Base-by-base conservation (phyloP, 2,329 filamentous ascomycete genomes). In the Westerdykella sp. region DNA sequence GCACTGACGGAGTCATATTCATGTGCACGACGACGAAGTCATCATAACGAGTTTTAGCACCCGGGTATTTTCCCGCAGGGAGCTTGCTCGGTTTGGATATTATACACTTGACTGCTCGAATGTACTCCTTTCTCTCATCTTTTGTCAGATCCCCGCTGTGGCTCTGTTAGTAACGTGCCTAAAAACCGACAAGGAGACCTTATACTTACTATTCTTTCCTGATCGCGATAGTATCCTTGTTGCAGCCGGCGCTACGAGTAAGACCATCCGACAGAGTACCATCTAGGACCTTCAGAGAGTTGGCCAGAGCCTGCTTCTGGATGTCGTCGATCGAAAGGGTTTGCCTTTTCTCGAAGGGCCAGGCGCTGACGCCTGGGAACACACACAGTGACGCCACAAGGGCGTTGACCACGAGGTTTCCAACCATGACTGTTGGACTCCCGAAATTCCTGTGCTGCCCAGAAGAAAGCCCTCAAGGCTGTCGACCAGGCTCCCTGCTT, bases 151-250 rank as follows among this genome's bases (percentile, higher is more conserved):
- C 51, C 35, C 56, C 54, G 50, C 59, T 63, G 16, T 28, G 11
- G 14, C 30, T 44, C 18, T 12, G 23, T 51, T 35, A 45, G 46
- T 22, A 4, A 5, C 14, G 23, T 35, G 15, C 23, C n/a, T 13
- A 28, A 14, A 6, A 22, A 11, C 1, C 5, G 10, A 25, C 21
- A 13, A 12, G 6, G 34, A 30, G 11, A 28, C 9, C 7, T 2
- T 28, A 12, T 5, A 45, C 53, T 35, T 46, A 70, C 73, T 71
- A 75, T 60, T 75, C 72, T 46, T 64, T 65, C 21, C 73, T 60
- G 3, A 73, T 54, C 10, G 59, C 58, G 7, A 67, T 65, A 40
- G 65, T 74, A 13, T 63, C 46, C 35, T 69, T 53, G 18, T 57
- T 71, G 48, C 69, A 72, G 5, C 30, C 40, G n/a, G 56, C 39